A percentile compares a stretch with the other conserved stretches of the same genome.
These are phyloP conservation scores for Backusella mclennaniae DNA, from an alignment of 192 early-diverging fungal species.

Conservation along the genomic window DNA sequence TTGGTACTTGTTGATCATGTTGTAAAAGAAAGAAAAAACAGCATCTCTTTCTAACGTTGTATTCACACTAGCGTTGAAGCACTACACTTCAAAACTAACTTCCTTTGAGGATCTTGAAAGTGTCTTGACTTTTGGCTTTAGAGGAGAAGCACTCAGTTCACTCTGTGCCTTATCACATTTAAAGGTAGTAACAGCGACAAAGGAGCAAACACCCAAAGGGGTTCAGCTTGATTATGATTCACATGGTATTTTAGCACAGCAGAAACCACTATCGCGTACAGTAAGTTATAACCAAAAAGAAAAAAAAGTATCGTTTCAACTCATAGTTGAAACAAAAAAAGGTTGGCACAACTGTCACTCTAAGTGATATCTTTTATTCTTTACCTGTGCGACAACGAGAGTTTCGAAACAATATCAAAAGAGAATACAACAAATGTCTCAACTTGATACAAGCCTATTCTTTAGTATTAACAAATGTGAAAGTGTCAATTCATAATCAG, in stretches of 20 bases:
- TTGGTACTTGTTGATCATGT: conserved; percentile 49
- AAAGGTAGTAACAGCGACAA: conserved; percentile 67
- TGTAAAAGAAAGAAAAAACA: background rate
- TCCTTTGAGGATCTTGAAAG: conserved; percentile 75
- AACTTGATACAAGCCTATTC: conserved; percentile 83
- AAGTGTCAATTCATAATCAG: conserved; percentile 66
- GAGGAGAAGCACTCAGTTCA: conserved; percentile 91
- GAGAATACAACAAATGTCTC: conserved; percentile 78
- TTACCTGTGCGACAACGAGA: conserved; percentile 88
- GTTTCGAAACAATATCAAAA: conserved; percentile 78
- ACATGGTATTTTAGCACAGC: conserved; percentile 54
- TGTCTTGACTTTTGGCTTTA: conserved; percentile 88
- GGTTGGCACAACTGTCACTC: conserved; percentile 77
- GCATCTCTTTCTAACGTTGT: background rate
- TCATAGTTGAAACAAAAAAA: background rate
- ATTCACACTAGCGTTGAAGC: conserved; percentile 65
- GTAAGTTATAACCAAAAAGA: conserved; percentile 11
- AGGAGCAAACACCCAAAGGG: conserved; percentile 55
- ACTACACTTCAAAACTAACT: conserved; percentile 84
- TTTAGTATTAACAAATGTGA: conserved; percentile 65
- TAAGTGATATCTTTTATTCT: conserved; percentile 74
- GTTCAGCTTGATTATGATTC: conserved; percentile 67
- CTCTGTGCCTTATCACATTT: conserved; percentile 76
- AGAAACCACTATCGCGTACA: conserved; percentile 52
- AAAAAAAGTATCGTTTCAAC: conserved; percentile 1